phyloP scores from a whole-genome alignment of 495 filamentous ascomycete genomes.

The Annulohypoxylon stygium region DNA sequence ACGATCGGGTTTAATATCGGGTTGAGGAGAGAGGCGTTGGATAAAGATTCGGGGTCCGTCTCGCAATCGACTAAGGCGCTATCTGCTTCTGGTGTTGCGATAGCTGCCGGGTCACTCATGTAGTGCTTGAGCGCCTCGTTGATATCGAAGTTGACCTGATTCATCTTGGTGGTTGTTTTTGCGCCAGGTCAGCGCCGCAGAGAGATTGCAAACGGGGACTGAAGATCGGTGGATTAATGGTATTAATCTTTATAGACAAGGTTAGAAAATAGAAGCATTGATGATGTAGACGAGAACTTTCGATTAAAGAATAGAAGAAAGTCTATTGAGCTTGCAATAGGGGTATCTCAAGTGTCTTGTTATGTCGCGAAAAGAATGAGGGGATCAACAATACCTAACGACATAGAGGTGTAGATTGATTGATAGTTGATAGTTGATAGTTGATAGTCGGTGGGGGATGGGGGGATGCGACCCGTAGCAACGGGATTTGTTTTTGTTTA shows the following conservation, averaged over 20 bases:
- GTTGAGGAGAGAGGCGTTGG: constrained; percentile 79
- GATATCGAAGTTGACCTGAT: constrained; percentile 86
- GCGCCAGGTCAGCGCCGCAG: constrained; percentile 35
- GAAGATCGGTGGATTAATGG: constrained; percentile 3
- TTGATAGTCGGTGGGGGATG: constrained; percentile 17
- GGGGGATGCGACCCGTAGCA: constrained; percentile 46
- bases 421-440: constrained; percentile 7
- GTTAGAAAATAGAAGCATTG: constrained; percentile 13
- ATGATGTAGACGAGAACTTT: constrained; percentile 18
- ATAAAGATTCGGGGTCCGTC: constrained; percentile 86
- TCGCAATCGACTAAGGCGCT: constrained; percentile 89
- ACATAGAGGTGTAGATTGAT: background rate
- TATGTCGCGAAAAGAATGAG: constrained; percentile 16
- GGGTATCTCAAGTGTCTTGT: constrained; percentile 27
- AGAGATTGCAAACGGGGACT: constrained; percentile 16
- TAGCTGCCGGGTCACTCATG: constrained; percentile 85
- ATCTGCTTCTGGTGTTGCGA: constrained; percentile 90
- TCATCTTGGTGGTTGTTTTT: constrained; percentile 69
- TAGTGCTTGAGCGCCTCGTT: constrained; percentile 96
- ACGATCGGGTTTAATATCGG: constrained; percentile 90
- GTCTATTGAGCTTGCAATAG: constrained; percentile 17
- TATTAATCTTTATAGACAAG: constrained; percentile 2
- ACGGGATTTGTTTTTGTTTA: constrained; percentile 59
- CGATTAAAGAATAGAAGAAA: constrained; percentile 15
- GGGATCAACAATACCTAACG: constrained; percentile 8